Percentiles rank a stretch among this genome's conserved stretches.
Conservation (phyloP, 192 early-diverging fungal genomes). For the Backusella liffmaniae region DNA sequence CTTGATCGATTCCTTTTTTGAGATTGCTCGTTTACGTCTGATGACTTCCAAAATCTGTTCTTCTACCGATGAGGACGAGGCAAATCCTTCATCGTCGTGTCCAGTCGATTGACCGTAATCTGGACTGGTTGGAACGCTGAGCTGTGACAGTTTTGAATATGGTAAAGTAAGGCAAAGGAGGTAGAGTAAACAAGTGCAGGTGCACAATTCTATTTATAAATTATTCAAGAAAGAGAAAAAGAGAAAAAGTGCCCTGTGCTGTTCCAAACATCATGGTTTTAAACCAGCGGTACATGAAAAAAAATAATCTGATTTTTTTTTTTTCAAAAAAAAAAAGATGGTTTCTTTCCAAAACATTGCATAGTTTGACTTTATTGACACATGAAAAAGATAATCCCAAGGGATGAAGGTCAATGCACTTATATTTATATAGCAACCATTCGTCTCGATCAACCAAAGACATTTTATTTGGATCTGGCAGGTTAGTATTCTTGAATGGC, state of each 20-base stretch:
- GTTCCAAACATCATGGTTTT: background rate
- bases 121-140: background rate
- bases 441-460: no score
- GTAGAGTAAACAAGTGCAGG: no score
- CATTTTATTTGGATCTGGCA: no score
- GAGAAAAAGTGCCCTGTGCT: background rate
- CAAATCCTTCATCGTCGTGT: conserved; percentile 34
- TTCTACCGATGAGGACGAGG: conserved; percentile 33
- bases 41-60: conserved; percentile 21
- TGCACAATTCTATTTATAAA: background rate
- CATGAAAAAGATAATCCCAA: background rate
- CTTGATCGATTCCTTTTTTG: background rate
- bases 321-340: background rate
- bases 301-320: background rate
- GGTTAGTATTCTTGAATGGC: no score
- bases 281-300: background rate
- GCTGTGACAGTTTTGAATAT: background rate
- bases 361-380: background rate
- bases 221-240: background rate
- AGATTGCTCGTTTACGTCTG: conserved; percentile 8
- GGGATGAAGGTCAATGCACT: no score
- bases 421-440: background rate
- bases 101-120: background rate
- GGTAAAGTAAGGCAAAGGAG: background rate
- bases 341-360: background rate